These are phyloP conservation scores for Massariosphaeria phaeospora DNA, from an alignment of 495 filamentous ascomycete species.

Conservation along the genomic window DNA sequence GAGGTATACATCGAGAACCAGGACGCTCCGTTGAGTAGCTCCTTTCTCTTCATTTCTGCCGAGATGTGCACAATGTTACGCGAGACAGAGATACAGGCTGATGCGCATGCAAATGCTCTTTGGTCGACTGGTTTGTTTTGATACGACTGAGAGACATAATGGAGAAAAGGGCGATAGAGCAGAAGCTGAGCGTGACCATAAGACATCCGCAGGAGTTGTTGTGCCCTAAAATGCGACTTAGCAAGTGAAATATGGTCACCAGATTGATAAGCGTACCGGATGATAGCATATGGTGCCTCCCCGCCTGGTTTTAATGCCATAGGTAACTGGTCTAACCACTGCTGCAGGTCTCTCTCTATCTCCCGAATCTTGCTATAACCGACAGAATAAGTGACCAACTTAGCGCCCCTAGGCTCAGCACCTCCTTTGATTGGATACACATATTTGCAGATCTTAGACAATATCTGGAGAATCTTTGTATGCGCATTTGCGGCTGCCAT, in stretches of 20 bases:
- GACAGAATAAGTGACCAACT: conserved; percentile 68
- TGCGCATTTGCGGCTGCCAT: conserved; percentile 84
- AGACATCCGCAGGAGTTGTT: conserved; percentile 79
- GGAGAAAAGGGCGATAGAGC: conserved; percentile 89
- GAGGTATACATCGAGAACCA: conserved; percentile 97
- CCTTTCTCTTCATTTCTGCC: conserved; percentile 78
- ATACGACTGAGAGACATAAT: conserved; percentile 77
- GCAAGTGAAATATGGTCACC: neutral
- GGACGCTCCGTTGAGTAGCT: conserved; percentile 80
- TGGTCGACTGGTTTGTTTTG: conserved; percentile 68
- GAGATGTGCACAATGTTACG: conserved; percentile 93
- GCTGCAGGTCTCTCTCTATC: conserved; percentile 78
- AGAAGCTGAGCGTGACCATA: conserved; percentile 93
- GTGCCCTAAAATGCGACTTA: conserved; percentile 54
- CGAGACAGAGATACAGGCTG: conserved; percentile 85
- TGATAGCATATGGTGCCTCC: conserved; percentile 65
- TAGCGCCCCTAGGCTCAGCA: conserved; percentile 36
- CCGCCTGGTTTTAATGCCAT: conserved; percentile 66
- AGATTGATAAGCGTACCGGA: conserved; percentile 55
- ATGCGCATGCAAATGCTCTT: conserved; percentile 83
- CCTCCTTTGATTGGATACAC: conserved; percentile 85
- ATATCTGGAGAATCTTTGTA: conserved; percentile 66
- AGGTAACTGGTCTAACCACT: conserved; percentile 79
- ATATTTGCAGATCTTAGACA: conserved; percentile 79
- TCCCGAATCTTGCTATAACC: conserved; percentile 85